Percentiles rank a stretch among this genome's conserved stretches.
Conservation (phyloP, 2,329 filamentous ascomycete genomes). For the Neocucurbitaria cava region DNA sequence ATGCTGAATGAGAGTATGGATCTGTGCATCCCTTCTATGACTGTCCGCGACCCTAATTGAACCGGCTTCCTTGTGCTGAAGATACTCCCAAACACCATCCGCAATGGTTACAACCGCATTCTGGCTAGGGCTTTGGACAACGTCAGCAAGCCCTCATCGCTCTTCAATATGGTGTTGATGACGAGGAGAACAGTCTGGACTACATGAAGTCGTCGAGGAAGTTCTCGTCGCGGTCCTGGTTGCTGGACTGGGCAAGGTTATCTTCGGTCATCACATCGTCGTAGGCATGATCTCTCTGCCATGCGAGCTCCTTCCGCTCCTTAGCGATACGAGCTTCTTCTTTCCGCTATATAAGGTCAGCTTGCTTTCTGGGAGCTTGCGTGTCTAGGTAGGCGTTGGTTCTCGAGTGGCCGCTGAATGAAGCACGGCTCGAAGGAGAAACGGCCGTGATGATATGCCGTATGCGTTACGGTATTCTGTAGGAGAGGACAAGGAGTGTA, state of each 20-base stretch:
- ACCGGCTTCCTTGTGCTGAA: neutral
- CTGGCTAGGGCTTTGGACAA: neutral
- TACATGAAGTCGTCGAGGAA: conserved; percentile 83
- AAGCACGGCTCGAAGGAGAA: neutral
- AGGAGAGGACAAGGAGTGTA: no score
- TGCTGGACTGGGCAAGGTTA: conserved; percentile 77
- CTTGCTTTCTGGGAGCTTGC: neutral
- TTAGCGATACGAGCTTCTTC: conserved; percentile 76
- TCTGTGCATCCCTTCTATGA: conserved; percentile 58
- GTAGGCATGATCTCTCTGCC: conserved; percentile 97
- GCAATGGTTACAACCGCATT: neutral
- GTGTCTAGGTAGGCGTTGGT: neutral
- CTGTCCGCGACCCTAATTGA: conserved; percentile 36
- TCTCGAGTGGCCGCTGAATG: neutral
- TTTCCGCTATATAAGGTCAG: conserved; percentile 64
- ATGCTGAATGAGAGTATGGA: conserved; percentile 80
- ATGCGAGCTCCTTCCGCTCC: conserved; percentile 88
- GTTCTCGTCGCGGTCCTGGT: conserved; percentile 79
- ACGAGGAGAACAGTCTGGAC: neutral
- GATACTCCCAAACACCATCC: conserved; percentile 7
- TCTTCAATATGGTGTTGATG: neutral
- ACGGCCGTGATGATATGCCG: neutral
- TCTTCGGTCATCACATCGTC: conserved; percentile 90
- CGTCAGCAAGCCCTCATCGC: neutral
- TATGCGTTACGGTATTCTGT: neutral